These are phyloP conservation scores for Fusarium sp. DNA, from an alignment of 2,329 filamentous ascomycete genomes.

Conservation along the genomic window DNA sequence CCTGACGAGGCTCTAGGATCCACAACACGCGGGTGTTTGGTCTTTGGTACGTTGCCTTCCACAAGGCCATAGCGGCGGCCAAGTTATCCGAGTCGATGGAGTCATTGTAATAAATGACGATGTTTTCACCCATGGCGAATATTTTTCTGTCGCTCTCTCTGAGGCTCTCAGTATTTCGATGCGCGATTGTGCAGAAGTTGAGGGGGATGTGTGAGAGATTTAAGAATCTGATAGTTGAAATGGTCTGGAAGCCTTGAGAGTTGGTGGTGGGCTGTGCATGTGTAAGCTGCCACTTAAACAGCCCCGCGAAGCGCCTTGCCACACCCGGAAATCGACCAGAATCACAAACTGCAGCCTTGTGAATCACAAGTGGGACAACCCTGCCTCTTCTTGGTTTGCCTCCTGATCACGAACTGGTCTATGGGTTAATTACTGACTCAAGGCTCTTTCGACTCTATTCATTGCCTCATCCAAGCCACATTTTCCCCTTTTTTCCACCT, in stretches of 20 bases:
- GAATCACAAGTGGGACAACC: conserved; percentile 1
- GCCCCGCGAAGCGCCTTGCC: conserved; percentile 34
- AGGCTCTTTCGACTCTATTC: conserved; percentile 15
- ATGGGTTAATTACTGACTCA: conserved; percentile 8
- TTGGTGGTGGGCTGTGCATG: conserved; percentile 29
- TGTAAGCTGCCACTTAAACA: conserved; percentile 31
- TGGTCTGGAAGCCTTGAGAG: conserved; percentile 16
- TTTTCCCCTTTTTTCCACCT: conserved; percentile 30
- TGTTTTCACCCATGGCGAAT: conserved; percentile 34
- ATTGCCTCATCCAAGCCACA: conserved; percentile 26
- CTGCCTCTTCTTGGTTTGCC: not conserved
- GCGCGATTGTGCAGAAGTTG: conserved; percentile 17
- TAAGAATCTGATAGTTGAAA: conserved; percentile 26
- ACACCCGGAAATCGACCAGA: conserved; percentile 21
- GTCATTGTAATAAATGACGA: conserved; percentile 50
- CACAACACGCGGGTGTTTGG: conserved; percentile 39
- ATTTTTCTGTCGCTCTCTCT: not conserved
- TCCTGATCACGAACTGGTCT: not conserved
- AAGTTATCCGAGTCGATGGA: conserved; percentile 49
- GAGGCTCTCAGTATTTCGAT: not conserved
- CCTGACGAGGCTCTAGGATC: conserved; percentile 49
- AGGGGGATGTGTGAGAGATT: conserved; percentile 32
- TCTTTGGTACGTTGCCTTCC: conserved; percentile 23
- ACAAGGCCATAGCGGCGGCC: conserved; percentile 44
- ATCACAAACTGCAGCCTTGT: conserved; percentile 24